These are phyloP conservation scores for Neurospora terricola DNA, from an alignment of 495 filamentous ascomycete species.

Conservation along the genomic window DNA sequence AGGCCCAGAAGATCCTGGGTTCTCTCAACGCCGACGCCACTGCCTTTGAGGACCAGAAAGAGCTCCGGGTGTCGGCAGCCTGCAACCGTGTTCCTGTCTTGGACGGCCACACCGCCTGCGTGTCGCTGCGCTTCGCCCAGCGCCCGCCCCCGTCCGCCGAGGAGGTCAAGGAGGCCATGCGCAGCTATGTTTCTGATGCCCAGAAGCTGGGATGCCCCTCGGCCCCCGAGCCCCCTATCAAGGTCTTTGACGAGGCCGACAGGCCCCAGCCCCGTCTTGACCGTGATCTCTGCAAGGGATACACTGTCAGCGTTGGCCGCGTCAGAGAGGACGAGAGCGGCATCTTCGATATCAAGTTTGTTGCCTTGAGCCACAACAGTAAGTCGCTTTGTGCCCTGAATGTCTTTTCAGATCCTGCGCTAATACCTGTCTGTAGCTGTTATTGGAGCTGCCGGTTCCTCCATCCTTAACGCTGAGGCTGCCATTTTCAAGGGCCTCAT, in stretches of 20 bases:
- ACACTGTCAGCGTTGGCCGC: slow-evolving; percentile 73
- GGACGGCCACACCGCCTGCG: slow-evolving; percentile 77
- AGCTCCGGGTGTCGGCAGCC: slow-evolving; percentile 61
- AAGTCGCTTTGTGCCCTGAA: slow-evolving; percentile 22
- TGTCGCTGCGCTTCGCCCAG: slow-evolving; percentile 64
- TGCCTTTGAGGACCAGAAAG: slow-evolving; percentile 52
- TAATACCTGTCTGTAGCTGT: slow-evolving; percentile 44
- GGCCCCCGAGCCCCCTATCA: slow-evolving; percentile 61
- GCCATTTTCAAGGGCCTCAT: slow-evolving; percentile 82
- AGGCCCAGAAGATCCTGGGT: slow-evolving; percentile 80
- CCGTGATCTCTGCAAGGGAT: slow-evolving; percentile 62
- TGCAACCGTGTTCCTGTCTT: slow-evolving; percentile 78
- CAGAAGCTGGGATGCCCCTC: slow-evolving; percentile 66
- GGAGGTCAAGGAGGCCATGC: slow-evolving; percentile 57
- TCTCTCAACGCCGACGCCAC: slow-evolving; percentile 52
- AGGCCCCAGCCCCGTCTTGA: slow-evolving; percentile 80
- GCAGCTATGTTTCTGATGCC: slow-evolving; percentile 64
- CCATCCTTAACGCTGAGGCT: slow-evolving; percentile 88
- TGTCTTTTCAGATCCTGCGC: not conserved
- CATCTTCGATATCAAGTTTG: slow-evolving; percentile 76
- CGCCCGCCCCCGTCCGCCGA: slow-evolving; percentile 45
- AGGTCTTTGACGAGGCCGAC: slow-evolving; percentile 70
- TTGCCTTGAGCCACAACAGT: slow-evolving; percentile 77
- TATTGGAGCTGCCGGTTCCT: slow-evolving; percentile 89
- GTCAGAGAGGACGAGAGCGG: slow-evolving; percentile 64